phyloP scores from a whole-genome alignment of 2,329 filamentous ascomycete species.

The Alternaria gansuensis region DNA sequence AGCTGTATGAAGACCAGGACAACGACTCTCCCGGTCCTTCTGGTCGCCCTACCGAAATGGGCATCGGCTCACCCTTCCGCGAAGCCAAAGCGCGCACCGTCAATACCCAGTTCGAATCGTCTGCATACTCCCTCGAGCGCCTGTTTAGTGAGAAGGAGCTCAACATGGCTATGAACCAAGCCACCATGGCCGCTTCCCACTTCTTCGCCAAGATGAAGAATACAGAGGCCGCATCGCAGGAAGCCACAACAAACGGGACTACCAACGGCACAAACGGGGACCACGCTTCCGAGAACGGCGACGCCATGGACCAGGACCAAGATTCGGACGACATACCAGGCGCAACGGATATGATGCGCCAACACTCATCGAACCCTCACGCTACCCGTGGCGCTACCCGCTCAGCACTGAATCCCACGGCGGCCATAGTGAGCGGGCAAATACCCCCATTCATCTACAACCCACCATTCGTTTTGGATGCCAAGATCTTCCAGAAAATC shows the following conservation, averaged over 20 bases:
- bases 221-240: slow-evolving; percentile 39
- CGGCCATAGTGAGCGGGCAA: slow-evolving; percentile 55
- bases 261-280: slow-evolving; percentile 50
- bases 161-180: slow-evolving; percentile 67
- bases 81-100: slow-evolving; percentile 63
- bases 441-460: slow-evolving; percentile 55
- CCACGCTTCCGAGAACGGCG: slow-evolving; percentile 46
- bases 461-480: slow-evolving; percentile 56
- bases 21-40: slow-evolving; percentile 66
- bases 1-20: slow-evolving; percentile 65
- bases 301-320: slow-evolving; percentile 52
- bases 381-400: slow-evolving; percentile 61
- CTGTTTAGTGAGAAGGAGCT: slow-evolving; percentile 74
- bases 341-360: slow-evolving; percentile 68
- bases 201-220: slow-evolving; percentile 65
- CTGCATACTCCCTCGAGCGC: slow-evolving; percentile 69
- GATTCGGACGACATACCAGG: slow-evolving; percentile 53
- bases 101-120: slow-evolving; percentile 65
- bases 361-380: slow-evolving; percentile 66
- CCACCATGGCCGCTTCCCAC: slow-evolving; percentile 65
- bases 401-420: slow-evolving; percentile 63
- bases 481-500: slow-evolving; percentile 57
- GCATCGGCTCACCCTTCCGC: slow-evolving; percentile 60
- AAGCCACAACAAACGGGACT: slow-evolving; percentile 43
- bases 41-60: slow-evolving; percentile 57